Percentiles rank a stretch among this genome's conserved stretches.
Evolutionary conservation across 805 yeast genomes (phyloP).

Genomic region (Saturnispora hagleri): DNA sequence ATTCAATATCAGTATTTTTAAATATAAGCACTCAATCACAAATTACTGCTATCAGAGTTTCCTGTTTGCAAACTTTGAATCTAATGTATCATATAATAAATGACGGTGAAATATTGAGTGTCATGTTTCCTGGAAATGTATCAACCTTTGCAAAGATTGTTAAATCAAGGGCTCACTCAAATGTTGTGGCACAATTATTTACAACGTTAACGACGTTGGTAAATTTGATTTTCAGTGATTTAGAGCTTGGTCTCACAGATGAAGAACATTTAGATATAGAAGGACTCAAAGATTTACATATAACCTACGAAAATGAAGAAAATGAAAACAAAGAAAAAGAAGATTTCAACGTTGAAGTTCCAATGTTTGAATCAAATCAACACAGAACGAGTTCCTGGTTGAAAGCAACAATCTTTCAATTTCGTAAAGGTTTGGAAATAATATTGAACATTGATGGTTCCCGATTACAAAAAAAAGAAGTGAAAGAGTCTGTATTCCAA

Average conservation of each 20-base stretch:
- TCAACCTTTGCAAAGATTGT: slow-evolving; percentile 36
- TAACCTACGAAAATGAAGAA: not conserved
- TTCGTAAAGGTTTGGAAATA: slow-evolving; percentile 35
- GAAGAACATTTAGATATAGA: slow-evolving; percentile 10
- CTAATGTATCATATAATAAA: slow-evolving; percentile 28
- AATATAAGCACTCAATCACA: slow-evolving; percentile 26
- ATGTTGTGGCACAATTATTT: slow-evolving; percentile 27
- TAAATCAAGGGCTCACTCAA: slow-evolving; percentile 28
- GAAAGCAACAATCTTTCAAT: slow-evolving; percentile 42
- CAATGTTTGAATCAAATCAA: slow-evolving; percentile 5
- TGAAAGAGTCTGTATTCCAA: slow-evolving; percentile 24
- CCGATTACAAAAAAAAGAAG: slow-evolving; percentile 24
- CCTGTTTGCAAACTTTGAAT: slow-evolving; percentile 28
- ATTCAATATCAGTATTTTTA: slow-evolving; percentile 36
- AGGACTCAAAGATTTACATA: slow-evolving; percentile 9
- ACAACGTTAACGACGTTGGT: slow-evolving; percentile 25
- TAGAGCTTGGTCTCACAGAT: slow-evolving; percentile 23
- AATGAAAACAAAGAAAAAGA: slow-evolving; percentile 8
- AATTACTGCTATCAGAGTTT: slow-evolving; percentile 23
- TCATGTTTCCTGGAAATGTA: slow-evolving; percentile 43
- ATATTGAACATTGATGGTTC: slow-evolving; percentile 19
- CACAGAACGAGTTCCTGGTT: slow-evolving; percentile 46
- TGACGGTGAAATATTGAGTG: slow-evolving; percentile 42
- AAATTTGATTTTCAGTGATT: slow-evolving; percentile 34
- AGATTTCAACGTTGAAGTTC: not conserved